A percentile compares a stretch with the other conserved stretches of the same genome.
phyloP scores from a whole-genome alignment of 352 stramenopile species.

The Peronosclerospora sorghi region DNA sequence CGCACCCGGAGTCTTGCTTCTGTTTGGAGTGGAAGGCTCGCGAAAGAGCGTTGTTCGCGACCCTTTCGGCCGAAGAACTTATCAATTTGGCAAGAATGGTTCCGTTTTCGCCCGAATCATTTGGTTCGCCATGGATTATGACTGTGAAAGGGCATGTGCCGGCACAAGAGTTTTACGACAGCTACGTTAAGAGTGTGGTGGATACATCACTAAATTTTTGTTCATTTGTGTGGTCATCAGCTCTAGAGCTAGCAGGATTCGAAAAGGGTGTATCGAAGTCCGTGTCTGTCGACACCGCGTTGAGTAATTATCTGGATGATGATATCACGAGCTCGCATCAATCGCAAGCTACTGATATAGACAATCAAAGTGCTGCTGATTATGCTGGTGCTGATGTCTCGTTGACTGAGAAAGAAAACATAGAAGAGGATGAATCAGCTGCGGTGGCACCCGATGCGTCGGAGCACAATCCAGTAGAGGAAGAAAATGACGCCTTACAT shows the following conservation, averaged over 20 bases:
- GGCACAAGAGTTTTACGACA: slow-evolving; percentile 21
- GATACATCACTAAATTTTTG: slow-evolving; percentile 17
- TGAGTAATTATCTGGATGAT: slow-evolving; percentile 4
- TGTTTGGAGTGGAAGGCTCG: slow-evolving; percentile 34
- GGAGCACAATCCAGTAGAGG: too few species aligned
- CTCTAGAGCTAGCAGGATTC: slow-evolving; percentile 13
- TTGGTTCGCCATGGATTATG: slow-evolving; percentile 21
- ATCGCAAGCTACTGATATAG: background rate
- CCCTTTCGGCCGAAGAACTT: slow-evolving; percentile 10
- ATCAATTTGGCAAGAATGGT: slow-evolving; percentile 23
- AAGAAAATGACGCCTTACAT: background rate
- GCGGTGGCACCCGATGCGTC: background rate
- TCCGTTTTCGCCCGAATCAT: slow-evolving; percentile 31
- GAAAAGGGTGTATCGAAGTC: slow-evolving; percentile 1
- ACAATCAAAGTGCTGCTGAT: slow-evolving; percentile 1
- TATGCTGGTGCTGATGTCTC: background rate
- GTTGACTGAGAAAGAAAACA: slow-evolving; percentile 1
- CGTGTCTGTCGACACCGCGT: background rate
- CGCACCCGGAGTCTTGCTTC: slow-evolving; percentile 27
- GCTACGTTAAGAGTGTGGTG: slow-evolving; percentile 30
- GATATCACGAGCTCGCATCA: slow-evolving; percentile 2
- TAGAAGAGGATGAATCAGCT: slow-evolving; percentile 1
- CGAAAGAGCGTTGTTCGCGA: slow-evolving; percentile 21
- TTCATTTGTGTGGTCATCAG: slow-evolving; percentile 19
- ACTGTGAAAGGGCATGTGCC: slow-evolving; percentile 25